Evolutionary conservation across 441 rosid species (phyloP), one percentile per base, ranked within the genome.

Genomic region (Capsella rubella): DNA sequence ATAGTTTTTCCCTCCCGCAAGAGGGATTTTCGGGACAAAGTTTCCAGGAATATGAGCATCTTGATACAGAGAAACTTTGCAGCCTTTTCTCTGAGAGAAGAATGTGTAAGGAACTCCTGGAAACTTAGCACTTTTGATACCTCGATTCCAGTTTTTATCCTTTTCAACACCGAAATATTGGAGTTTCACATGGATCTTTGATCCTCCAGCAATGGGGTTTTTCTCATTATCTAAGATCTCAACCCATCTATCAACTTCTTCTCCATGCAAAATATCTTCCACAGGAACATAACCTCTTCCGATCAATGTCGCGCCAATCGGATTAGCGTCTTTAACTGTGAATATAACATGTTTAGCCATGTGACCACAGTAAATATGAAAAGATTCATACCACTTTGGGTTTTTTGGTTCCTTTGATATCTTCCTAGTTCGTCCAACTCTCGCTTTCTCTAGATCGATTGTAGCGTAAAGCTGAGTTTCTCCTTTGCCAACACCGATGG

Each of bases 81-180:
- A 95, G 35, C 98, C 97, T 62, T 74, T 75, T 64, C 99, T 87
- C 90, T 90, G 95, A 0, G 97, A 76, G 78, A 72, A 95, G 84
- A 87, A 95, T 2, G 99, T 92, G 78, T 88, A 90, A 1, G 99
- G 98, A 7, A 95, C 97, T 43, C 98, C 99, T 69, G 97, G 99
- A 73, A 65, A 90, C 45, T 92, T 95, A 15, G 82, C 69, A 81
- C 98, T 89, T 70, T 71, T 75, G 65, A 95, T 82, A 56, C 99
- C 98, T 31, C 78, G 75, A 6, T 75, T 80, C 89, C 89, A 92
- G 68, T 85, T 92, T 15, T 46, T 85, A 75, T 95, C 96, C 73
- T 80, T 88, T 29, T 82, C 50, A 59, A 92, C 82, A 4, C 85
- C 88, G 52, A 95, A 89, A 66, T 81, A 92, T 15, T 86, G 96